Conservation (phyloP, 2,329 filamentous ascomycete species). For the Aspergillus sp. region DNA sequence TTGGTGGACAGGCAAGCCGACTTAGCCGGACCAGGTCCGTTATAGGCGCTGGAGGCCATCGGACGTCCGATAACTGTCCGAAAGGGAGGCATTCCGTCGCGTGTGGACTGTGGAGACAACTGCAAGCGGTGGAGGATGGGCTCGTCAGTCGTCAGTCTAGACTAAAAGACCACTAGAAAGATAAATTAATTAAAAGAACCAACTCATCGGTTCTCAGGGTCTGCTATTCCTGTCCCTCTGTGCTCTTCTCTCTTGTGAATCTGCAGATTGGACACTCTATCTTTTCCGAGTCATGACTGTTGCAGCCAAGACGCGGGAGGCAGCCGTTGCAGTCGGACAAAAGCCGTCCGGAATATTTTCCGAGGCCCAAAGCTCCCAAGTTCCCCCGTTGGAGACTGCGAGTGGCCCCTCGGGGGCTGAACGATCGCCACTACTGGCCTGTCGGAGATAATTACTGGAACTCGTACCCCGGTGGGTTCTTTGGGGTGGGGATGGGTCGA, state of each 20-base stretch:
- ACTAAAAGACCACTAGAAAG: too few species aligned
- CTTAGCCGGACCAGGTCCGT: slow-evolving; percentile 22
- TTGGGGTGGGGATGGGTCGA: not conserved
- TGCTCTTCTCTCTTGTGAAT: not conserved
- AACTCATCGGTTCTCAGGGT: not conserved
- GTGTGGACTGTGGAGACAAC: too few species aligned
- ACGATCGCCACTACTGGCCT: not conserved
- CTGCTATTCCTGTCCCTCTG: not conserved
- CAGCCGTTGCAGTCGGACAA: not conserved
- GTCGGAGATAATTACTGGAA: not conserved
- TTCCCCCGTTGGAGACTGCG: not conserved
- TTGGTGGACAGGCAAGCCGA: slow-evolving; percentile 24
- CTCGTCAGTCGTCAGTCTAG: not conserved
- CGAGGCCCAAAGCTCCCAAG: not conserved
- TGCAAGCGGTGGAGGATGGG: too few species aligned
- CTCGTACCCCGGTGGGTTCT: not conserved
- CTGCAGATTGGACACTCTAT: not conserved
- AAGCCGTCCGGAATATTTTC: not conserved
- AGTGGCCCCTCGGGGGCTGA: not conserved
- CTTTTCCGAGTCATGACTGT: too few species aligned
- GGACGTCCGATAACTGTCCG: slow-evolving; percentile 6
- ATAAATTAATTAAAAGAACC: not conserved
- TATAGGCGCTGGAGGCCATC: slow-evolving; percentile 7
- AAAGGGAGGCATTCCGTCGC: too few species aligned
- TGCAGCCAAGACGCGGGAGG: not conserved